Base-by-base conservation (phyloP, 257 asterid species). In the Nicotiana benthamiana region DNA sequence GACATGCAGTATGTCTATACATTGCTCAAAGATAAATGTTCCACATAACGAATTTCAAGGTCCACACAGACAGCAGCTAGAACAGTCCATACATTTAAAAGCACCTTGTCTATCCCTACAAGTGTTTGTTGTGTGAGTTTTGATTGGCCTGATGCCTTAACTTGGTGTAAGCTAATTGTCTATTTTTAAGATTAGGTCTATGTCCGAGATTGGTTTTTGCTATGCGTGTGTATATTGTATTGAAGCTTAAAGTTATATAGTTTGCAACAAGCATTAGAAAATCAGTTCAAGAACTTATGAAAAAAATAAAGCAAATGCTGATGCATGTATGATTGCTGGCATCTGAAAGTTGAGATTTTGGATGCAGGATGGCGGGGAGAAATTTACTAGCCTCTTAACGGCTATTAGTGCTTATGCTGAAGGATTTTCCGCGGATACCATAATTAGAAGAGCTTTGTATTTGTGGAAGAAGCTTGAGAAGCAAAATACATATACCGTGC, bases 341-440 rank as follows among this genome's bases (percentile, higher is more conserved):
- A 70, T 70, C 77, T 70, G 77, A 70, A 70, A 40, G 77, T 56
- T 70, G 36, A 70, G 59, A 43, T 43, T 13, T 70, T 48, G 32
- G 22, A 74, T 83, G 82, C 94, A 95, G 99, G 99, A 95, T 79
- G 80, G 87, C 9, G 99, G 99, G 62, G 96, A 91, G 88, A 93
- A 93, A 83, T 95, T 95, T 86, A 92, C 82, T 3, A 95, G 97
- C 89, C 99, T 93, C 75, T 81, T 92, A 87, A 91, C 83, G 15
- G 99, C 98, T 53, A 95, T 95, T 18, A 87, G 97, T 83, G 99
- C 98, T 48, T 95, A 95, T 67, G 98, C 99, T 0, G 98, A 93
- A 90, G 99, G 99, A 78, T 93, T 83, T 89, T 93, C 99, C 20
- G 97, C 97, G 3, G 97, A 95, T 91, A 24, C 88, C 70, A 88